These are phyloP conservation scores for Lathyrus oleraceus DNA, from an alignment of 306 rosid genomes.

Conservation along the genomic window DNA sequence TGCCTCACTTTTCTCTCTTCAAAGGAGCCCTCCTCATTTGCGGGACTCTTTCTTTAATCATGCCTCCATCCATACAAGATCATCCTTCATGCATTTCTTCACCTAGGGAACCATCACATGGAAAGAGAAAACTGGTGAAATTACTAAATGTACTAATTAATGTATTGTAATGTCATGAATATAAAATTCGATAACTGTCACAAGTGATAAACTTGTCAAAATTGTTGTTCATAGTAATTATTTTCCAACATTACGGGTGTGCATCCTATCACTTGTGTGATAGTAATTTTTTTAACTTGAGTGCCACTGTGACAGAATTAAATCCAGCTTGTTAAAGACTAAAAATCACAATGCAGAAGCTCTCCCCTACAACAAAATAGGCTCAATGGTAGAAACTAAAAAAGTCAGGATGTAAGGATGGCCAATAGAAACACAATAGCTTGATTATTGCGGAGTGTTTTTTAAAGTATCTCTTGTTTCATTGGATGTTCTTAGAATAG, in stretches of 20 bases:
- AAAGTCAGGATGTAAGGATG: not conserved
- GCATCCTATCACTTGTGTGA: not conserved
- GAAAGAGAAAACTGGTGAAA: constrained; percentile 6
- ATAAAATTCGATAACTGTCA: not conserved
- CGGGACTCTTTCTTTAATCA: not conserved
- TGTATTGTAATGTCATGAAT: not conserved
- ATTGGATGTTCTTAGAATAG: not conserved
- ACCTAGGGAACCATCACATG: not conserved
- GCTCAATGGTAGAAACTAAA: not conserved
- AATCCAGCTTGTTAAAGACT: not conserved
- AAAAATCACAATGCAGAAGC: not conserved
- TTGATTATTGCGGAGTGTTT: no score
- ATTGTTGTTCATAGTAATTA: not conserved
- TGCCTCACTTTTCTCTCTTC: not conserved
- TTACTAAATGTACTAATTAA: not conserved
- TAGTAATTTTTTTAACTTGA: not conserved
- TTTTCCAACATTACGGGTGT: not conserved
- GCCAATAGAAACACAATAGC: no score
- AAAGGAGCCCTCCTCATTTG: not conserved
- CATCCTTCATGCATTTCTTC: not conserved
- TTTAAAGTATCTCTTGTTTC: no score
- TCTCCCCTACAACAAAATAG: not conserved
- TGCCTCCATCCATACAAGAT: not conserved
- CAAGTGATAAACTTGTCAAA: not conserved
- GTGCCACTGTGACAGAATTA: not conserved